A percentile compares a stretch with the other conserved stretches of the same genome.
phyloP scores from a whole-genome alignment of 2,329 filamentous ascomycete genomes.

The Westerdykella sp. region DNA sequence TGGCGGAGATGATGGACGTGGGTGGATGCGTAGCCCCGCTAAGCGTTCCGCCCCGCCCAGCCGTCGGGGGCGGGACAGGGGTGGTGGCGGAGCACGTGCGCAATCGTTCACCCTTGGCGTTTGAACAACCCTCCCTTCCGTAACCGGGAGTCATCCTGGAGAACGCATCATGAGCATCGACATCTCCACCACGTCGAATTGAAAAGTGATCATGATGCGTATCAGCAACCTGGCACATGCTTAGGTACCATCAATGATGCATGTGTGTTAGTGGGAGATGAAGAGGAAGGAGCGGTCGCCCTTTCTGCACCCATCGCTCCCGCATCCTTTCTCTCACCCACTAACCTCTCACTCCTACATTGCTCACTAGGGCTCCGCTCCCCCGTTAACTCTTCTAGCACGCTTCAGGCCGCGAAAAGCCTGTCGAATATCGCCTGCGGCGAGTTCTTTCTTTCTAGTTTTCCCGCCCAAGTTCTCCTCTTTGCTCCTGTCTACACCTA shows the following conservation, averaged over 20 bases:
- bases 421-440: constrained; percentile 3
- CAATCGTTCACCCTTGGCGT: not conserved
- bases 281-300: too few species aligned
- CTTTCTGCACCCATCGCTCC: not conserved
- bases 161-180: too few species aligned
- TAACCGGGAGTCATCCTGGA: too few species aligned
- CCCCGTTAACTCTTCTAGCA: constrained; percentile 12
- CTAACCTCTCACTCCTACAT: constrained; percentile 16
- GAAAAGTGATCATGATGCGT: too few species aligned
- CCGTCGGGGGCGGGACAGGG: constrained; percentile 1
- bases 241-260: not conserved
- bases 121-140: too few species aligned
- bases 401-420: constrained; percentile 11
- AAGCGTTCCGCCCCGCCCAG: constrained; percentile 11
- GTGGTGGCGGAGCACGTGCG: not conserved
- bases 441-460: constrained; percentile 19
- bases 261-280: too few species aligned
- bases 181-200: too few species aligned
- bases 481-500: constrained; percentile 3
- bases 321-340: constrained; percentile 10
- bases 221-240: too few species aligned
- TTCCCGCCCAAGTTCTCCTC: constrained; percentile 18
- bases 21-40: constrained; percentile 21
- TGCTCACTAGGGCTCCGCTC: constrained; percentile 9
- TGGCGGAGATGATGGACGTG: constrained; percentile 17